Evolutionary conservation across 805 yeast genomes (phyloP), one percentile per base, ranked within the genome.

Genomic region (Lipomyces chichibuensis): DNA sequence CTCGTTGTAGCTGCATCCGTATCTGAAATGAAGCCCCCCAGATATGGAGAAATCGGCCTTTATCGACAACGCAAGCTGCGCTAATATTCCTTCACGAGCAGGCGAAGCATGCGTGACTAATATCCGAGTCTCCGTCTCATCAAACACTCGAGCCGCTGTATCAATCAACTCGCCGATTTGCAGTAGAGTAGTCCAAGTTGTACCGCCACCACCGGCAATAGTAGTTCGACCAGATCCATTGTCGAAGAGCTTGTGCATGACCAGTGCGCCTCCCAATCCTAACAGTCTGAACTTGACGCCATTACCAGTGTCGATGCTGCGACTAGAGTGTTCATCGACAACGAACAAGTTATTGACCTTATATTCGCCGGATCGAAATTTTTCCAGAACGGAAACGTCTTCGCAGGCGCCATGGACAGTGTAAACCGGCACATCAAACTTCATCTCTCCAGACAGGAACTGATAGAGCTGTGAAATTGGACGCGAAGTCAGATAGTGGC

Each of bases 331-430:
- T 74, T 90, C 93, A 75, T 89, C 92, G 46, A 90, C 80, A 3
- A 90, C 74, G 70, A 79, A 77, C 65, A 90, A 77, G 74, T 90
- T 90, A 17, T 85, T 85, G 3, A 90, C 81, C 1, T 69, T 62
- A 69, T 85, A 83, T 13, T 80, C 77, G 3, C 89, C 89, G 62
- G 80, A 76, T 64, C 87, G 82, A 76, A 90, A 84, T 78, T 84
- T 85, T 70, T 87, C 85, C 55, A 90, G 77, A 27, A 90, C 90
- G 2, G 83, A 74, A 1, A 91, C 86, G 75, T 90, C 96, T 75
- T 90, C 96, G 64, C 87, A 81, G 76, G 89, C 87, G 0, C 95
- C 95, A 72, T 84, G 87, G n/a, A 88, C 85, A 2, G 93, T 86
- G 78, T 90, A 90, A 0, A 90, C 91, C 0, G 96, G 95, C 2